phyloP scores from a whole-genome alignment of 495 filamentous ascomycete species.

The Viridothelium virens region DNA sequence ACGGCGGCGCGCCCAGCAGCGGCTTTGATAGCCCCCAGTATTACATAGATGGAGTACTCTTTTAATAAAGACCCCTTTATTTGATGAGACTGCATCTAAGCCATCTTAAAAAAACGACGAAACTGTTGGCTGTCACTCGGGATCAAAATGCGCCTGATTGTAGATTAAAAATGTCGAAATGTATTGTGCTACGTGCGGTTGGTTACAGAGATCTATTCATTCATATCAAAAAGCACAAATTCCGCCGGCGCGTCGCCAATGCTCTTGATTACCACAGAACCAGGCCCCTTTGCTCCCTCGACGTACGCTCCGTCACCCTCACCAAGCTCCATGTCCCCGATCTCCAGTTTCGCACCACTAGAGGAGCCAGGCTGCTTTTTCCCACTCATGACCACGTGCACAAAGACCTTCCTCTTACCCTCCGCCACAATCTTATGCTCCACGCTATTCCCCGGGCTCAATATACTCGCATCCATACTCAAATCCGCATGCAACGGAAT shows the following conservation, averaged over 20 bases:
- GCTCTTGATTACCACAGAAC: conserved; percentile 32
- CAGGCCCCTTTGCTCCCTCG: conserved; percentile 27
- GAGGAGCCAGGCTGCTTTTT: conserved; percentile 45
- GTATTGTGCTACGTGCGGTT: no score
- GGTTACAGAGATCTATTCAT: conserved; percentile 4
- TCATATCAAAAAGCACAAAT: conserved; percentile 39
- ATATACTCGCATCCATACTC: conserved; percentile 65
- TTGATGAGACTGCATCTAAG: no score
- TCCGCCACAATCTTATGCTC: conserved; percentile 51
- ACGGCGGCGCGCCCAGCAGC: no score
- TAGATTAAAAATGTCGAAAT: no score
- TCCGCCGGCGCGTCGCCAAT: conserved; percentile 34
- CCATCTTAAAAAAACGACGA: no score
- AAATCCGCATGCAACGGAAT: conserved; percentile 78
- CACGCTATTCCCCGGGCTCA: conserved; percentile 39
- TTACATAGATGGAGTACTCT: no score
- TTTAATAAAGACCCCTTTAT: no score
- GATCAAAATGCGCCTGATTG: no score
- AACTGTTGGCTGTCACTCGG: no score
- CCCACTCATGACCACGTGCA: conserved; percentile 62
- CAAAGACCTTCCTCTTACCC: conserved; percentile 59
- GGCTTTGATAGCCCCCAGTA: no score
- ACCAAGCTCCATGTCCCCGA: conserved; percentile 54
- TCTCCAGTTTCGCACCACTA: conserved; percentile 57
- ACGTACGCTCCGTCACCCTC: conserved; percentile 76